Evolutionary conservation across 2,329 filamentous ascomycete species (phyloP).

Genomic region (Ophiostoma fasciatum): DNA sequence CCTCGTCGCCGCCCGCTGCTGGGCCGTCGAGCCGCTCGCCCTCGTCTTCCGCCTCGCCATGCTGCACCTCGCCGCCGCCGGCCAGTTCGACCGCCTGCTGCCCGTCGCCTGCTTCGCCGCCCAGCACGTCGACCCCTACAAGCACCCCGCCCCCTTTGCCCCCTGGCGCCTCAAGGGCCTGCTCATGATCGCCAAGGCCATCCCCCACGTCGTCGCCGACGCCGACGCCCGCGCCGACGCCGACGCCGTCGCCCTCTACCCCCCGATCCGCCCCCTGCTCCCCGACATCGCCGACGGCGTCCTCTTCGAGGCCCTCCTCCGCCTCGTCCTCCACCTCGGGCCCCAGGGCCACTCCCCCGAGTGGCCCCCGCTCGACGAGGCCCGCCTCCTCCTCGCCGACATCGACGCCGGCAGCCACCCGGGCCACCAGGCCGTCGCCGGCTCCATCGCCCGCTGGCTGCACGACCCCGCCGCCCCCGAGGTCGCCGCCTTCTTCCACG

Average conservation of each 20-base stretch:
- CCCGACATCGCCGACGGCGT: conserved; percentile 35
- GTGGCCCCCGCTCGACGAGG: conserved; percentile 30
- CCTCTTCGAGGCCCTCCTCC: conserved; percentile 36
- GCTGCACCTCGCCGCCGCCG: conserved; percentile 27
- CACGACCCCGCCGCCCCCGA: neutral
- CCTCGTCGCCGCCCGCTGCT: conserved; percentile 23
- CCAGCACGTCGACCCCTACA: conserved; percentile 33
- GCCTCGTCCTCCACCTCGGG: conserved; percentile 29
- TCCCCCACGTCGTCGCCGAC: conserved; percentile 26
- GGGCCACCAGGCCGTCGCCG: conserved; percentile 27
- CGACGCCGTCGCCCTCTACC: conserved; percentile 10
- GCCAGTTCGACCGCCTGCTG: conserved; percentile 28
- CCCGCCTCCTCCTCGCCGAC: conserved; percentile 32
- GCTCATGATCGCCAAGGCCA: conserved; percentile 34
- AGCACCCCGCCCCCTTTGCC: conserved; percentile 34
- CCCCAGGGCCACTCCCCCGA: conserved; percentile 27
- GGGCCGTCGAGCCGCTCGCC: conserved; percentile 35
- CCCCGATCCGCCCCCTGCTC: conserved; percentile 18
- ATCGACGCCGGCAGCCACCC: conserved; percentile 30
- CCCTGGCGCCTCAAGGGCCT: conserved; percentile 34
- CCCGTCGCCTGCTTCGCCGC: conserved; percentile 32
- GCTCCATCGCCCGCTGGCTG: neutral
- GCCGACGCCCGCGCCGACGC: neutral
- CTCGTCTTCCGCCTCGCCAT: conserved; percentile 29
- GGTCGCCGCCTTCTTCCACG: neutral